These are phyloP conservation scores for Populus deltoides DNA, from an alignment of 345 rosid species.

Conservation along the genomic window DNA sequence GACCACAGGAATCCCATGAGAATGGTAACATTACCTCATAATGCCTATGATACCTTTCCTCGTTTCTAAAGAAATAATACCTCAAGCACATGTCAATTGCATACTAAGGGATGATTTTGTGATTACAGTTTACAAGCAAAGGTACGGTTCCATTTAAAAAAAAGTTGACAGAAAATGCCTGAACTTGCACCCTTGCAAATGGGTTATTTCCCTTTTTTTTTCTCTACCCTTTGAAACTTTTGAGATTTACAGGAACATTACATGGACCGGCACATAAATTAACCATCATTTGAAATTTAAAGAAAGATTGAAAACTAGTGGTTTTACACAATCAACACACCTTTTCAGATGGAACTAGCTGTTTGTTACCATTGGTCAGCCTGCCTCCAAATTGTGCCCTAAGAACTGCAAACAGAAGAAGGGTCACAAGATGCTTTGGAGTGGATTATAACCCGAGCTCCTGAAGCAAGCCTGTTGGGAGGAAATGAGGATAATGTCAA, in stretches of 20 bases:
- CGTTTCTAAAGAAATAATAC: neutral
- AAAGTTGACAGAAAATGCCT: constrained; percentile 19
- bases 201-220: constrained; percentile 14
- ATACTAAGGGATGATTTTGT: too few relatives aligned
- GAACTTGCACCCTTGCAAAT: constrained; percentile 3
- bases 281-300: constrained; percentile 33
- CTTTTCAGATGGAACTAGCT: neutral
- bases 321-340: constrained; percentile 12
- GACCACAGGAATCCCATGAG: neutral
- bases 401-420: constrained; percentile 30
- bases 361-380: neutral
- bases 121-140: constrained; percentile 1
- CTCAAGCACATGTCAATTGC: too few relatives aligned
- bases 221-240: constrained; percentile 4
- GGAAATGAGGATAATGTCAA: constrained; percentile 2
- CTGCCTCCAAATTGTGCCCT: neutral
- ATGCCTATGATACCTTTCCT: constrained; percentile 2
- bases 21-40: neutral
- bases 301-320: constrained; percentile 6
- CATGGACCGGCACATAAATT: constrained; percentile 23
- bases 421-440: constrained; percentile 51
- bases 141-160: neutral
- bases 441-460: constrained; percentile 93
- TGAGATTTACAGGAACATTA: constrained; percentile 34
- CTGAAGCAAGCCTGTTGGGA: constrained; percentile 92